Evolutionary conservation across 148 eudicot species (phyloP), one percentile per base, ranked within the genome.

Genomic region (Polygonum maritimum): DNA sequence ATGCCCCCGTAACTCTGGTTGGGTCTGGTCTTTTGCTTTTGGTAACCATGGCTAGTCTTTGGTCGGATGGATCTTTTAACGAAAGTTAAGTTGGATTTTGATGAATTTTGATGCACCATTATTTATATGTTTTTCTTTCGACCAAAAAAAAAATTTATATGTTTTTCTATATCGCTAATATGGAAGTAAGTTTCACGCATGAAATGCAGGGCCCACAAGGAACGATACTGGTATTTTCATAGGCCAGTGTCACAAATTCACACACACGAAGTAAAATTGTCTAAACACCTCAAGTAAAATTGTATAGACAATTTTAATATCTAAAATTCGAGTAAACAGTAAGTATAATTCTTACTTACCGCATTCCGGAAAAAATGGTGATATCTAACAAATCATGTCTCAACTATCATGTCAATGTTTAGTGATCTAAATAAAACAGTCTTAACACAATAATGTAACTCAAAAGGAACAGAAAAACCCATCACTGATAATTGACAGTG

Each of bases 1-100:
- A 7, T 84, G 80, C 0, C 54, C 33, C 47, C 67, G 76, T 48
- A 83, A 86, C 18, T 81, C 62, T 0, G 82, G 75, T 79, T 26
- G 81, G 75, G 63, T 85, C 63, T 57, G 31, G 21, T 57, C 63
- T 57, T 22, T 57, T 57, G 26, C 26, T 22, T 57, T 57, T 57
- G 5, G 31, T 57, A 60, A 60, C 69, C 12, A 60, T 12, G 69
- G 69, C 26, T 60, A 31, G 35, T 5, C 14, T 26, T 11, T n/a
- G 60, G 26, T 49, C n/a, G 55, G 55, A 16, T 49, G 55, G 16
- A 49, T 15, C n/a, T 49, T 49, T 49, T n/a, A n/a, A n/a, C n/a
- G n/a, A n/a, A n/a, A n/a, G n/a, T 48, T 11, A 48, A 48, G 49
- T 10, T 11, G 15, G 49, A 48, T 48, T 48, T 48, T 12, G 2